Evolutionary conservation across 2,329 filamentous ascomycete genomes (phyloP), one percentile per base, ranked within the genome.

Genomic region (Aureobasidium musti): DNA sequence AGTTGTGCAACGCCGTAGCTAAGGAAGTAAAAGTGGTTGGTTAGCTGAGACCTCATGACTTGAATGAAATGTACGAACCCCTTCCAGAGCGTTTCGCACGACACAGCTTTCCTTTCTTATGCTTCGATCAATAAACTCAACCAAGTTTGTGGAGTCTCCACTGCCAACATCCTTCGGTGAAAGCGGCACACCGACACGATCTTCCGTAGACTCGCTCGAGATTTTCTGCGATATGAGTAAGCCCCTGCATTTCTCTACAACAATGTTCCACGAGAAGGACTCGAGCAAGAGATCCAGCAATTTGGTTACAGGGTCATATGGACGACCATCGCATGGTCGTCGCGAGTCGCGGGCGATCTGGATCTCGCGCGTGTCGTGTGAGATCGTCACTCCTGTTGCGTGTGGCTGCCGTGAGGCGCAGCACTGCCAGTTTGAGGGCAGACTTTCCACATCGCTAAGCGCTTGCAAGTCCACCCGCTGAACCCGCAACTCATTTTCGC

Each of bases 1-100:
- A 96, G 72, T 81, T 98, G 70, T 96, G 86, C 71, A 84, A 86
- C 77, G 87, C 86, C 28, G 82, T 87, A 70, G 86, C 86, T 7
- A 82, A 77, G 70, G 84, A 87, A 73, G 82, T 87, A 5, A 76
- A 76, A 65, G 50, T 67, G 26, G 56, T 68, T 63, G 59, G 43
- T 21, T 50, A 30, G 23, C 23, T 56, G 19, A 33, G 26, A 56
- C 53, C 50, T 56, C 53, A 56, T 56, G 53, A 56, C 53, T 56
- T 56, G 21, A 23, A 56, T 8, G 53, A 56, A 56, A 14, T 41
- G 33, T 35, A 41, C 53, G 33, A 28, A 11, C 6, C 13, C 43
- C 17, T 26, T 28, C 21, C 35, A 41, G 23, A 56, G 4, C 50
- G 11, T 35, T 26, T 41, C 23, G 35, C 53, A 56, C 53, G 53